Base-by-base conservation (phyloP, 768 basidiomycete genomes). In the Filobasidium wieringae region DNA sequence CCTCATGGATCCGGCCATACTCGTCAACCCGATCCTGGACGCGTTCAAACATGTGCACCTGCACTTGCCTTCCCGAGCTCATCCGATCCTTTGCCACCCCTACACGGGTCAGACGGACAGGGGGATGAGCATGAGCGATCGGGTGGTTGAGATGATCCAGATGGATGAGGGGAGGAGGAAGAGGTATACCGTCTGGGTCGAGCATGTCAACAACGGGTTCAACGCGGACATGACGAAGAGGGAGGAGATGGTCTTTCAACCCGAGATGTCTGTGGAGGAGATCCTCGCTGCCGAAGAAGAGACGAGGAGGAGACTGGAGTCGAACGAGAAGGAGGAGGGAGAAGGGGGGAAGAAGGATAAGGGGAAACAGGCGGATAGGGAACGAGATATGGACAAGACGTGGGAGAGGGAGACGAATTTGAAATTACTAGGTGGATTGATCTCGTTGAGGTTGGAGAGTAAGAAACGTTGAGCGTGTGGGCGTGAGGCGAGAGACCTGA, bases 371-470 rank as follows among this genome's bases (percentile, higher is more conserved):
- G 19, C 41, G 33, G 58, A 34, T 30, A 15, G 34, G 24, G 22
- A 43, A 2, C 27, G 26, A 15, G 34, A 40, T 15, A 24, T 26
- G 29, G 53, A 45, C 15, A 50, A 56, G 39, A 39, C 53, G 31
- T 69, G 68, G 68, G 62, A 66, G 45, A 47, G 68, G 58, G 61
- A 69, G 54, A 69, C 68, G 41, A 56, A 69, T 52, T 34, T 69
- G 29, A 58, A 59, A 30, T 41, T 69, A 40, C 61, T 69, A 26
- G 68, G 68, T 12, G 68, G 68, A 4, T 43, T 69, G 39, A 49
- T 69, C 8, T 62, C 61, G 14, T 52, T 69, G 12, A 52, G 68
- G 17, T 37, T 69, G 64, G 68, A 69, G 62, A 67, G 66, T 40
- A 57, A 61, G 54, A 66, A 63, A 51, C 43, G 43, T 40, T 60